Percentiles rank a stretch among this genome's conserved stretches.
These are phyloP conservation scores for Termitomyces sp. DNA, from an alignment of 768 basidiomycete species.

Conservation along the genomic window DNA sequence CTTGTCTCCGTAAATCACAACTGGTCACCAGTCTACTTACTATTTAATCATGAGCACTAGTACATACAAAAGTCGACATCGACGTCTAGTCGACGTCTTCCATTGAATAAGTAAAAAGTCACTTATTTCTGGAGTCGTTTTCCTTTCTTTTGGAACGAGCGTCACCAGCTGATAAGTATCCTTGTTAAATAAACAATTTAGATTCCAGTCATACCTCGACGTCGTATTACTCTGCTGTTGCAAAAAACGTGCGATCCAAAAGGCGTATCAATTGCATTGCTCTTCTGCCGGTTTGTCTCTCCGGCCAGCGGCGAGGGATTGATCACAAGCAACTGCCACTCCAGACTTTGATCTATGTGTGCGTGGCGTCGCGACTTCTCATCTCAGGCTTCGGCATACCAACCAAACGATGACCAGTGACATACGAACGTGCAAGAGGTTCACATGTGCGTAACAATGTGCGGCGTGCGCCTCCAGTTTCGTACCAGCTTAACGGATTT, in stretches of 20 bases:
- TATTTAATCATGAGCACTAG: background rate
- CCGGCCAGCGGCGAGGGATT: background rate
- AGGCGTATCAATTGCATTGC: background rate
- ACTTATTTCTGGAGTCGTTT: too few relatives aligned
- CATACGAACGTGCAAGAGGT: slow-evolving; percentile 1
- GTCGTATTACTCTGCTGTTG: background rate
- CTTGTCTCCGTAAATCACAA: too few relatives aligned
- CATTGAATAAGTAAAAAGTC: too few relatives aligned
- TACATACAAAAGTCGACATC: background rate
- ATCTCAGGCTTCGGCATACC: background rate
- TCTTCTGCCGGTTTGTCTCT: background rate
- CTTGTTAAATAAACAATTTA: background rate
- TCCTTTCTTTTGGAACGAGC: too few relatives aligned
- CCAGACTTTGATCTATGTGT: background rate
- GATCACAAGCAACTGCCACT: background rate
- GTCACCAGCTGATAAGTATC: too few relatives aligned
- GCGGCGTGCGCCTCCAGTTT: background rate
- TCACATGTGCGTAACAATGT: background rate
- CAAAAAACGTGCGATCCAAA: background rate
- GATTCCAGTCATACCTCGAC: background rate
- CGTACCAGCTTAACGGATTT: background rate
- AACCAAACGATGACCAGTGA: background rate
- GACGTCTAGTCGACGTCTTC: background rate
- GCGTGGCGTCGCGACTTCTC: background rate
- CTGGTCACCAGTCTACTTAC: too few relatives aligned